Conservation (phyloP, 805 yeast genomes). For the Lipomyces chichibuensis region DNA sequence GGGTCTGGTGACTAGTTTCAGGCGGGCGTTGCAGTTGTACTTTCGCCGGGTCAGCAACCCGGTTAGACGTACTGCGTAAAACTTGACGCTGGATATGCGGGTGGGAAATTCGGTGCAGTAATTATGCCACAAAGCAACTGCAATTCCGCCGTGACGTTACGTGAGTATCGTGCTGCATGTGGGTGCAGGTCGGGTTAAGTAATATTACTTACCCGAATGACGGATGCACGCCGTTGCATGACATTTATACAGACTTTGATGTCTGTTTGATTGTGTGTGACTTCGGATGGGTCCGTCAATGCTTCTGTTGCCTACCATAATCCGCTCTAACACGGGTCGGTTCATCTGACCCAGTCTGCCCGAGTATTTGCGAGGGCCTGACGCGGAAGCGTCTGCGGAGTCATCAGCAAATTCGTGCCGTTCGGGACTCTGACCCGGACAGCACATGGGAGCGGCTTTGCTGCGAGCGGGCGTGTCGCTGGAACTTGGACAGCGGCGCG, state of each 20-base stretch:
- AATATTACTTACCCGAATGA: background rate
- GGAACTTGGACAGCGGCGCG: background rate
- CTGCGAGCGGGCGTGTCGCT: conserved; percentile 8
- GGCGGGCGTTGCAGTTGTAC: conserved; percentile 7
- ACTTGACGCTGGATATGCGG: conserved; percentile 29
- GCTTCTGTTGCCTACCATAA: background rate
- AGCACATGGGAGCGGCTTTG: conserved; percentile 15
- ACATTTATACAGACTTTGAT: background rate
- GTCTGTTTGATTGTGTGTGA: background rate
- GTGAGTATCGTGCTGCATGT: background rate
- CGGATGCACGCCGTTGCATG: background rate
- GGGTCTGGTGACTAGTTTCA: background rate
- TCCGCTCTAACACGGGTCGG: conserved; percentile 2
- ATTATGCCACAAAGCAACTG: conserved; percentile 5
- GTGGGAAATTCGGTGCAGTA: conserved; percentile 38
- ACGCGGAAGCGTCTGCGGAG: conserved; percentile 35
- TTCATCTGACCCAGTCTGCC: conserved; percentile 19
- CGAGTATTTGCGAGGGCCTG: conserved; percentile 34
- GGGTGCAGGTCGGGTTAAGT: background rate
- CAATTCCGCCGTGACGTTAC: background rate
- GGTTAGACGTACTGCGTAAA: conserved; percentile 6
- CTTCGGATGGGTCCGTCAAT: background rate
- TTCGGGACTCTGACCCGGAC: conserved; percentile 1
- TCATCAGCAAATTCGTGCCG: conserved; percentile 23
- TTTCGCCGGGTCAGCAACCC: background rate